phyloP scores from a whole-genome alignment of 2,329 filamentous ascomycete genomes.

The Fonsecaea monophora region DNA sequence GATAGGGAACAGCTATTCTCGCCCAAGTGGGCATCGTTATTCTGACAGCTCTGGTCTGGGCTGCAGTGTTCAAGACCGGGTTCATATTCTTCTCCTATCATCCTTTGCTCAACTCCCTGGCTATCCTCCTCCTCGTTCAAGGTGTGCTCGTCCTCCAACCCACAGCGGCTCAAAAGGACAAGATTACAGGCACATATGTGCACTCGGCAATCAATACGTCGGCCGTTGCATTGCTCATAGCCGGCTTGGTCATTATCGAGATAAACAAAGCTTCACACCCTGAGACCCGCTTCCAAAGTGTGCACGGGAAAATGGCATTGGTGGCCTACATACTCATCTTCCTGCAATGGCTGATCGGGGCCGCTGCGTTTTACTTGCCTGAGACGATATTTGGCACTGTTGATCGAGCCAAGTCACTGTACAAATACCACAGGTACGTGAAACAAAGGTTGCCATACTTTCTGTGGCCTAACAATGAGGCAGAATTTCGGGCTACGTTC shows the following conservation, averaged over 20 bases:
- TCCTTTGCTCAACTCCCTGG: slow-evolving; percentile 70
- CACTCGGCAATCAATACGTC: slow-evolving; percentile 72
- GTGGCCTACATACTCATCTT: slow-evolving; percentile 72
- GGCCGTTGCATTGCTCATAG: slow-evolving; percentile 51
- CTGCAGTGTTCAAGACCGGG: slow-evolving; percentile 71
- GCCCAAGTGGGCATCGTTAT: slow-evolving; percentile 81
- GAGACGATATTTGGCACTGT: slow-evolving; percentile 73
- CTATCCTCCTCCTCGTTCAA: slow-evolving; percentile 76
- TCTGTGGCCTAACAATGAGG: slow-evolving; percentile 2
- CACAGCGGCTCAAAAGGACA: slow-evolving; percentile 77
- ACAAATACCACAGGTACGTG: slow-evolving; percentile 75
- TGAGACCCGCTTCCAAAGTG: slow-evolving; percentile 73
- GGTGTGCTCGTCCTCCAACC: slow-evolving; percentile 86
- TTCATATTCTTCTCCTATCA: slow-evolving; percentile 87
- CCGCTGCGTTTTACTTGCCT: slow-evolving; percentile 81
- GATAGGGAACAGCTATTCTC: slow-evolving; percentile 76
- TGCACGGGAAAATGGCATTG: slow-evolving; percentile 84
- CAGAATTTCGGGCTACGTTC: slow-evolving; percentile 74
- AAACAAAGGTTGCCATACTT: neutral
- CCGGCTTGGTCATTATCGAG: slow-evolving; percentile 55
- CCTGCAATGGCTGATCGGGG: slow-evolving; percentile 77
- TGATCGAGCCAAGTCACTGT: slow-evolving; percentile 79
- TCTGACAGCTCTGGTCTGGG: slow-evolving; percentile 78
- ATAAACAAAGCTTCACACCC: slow-evolving; percentile 80
- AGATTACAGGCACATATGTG: slow-evolving; percentile 65